A percentile compares a stretch with the other conserved stretches of the same genome.
These are phyloP conservation scores for Calonectria naviculata DNA, from an alignment of 2,329 filamentous ascomycete genomes.

Conservation along the genomic window DNA sequence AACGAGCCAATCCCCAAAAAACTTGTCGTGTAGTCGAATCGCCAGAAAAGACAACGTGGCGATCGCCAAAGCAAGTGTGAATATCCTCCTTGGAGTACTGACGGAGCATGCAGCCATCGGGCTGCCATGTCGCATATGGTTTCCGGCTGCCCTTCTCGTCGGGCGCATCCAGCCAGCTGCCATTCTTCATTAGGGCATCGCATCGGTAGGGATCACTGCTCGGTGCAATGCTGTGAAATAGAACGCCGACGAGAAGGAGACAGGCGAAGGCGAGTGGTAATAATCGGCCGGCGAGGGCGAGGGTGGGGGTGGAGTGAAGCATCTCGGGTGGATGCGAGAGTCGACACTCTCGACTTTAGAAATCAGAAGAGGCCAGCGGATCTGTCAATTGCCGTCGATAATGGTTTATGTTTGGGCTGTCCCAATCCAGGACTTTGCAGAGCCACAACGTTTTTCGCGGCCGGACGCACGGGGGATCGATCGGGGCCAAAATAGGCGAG, in stretches of 20 bases:
- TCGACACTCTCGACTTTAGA: not conserved
- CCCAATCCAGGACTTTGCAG: not conserved
- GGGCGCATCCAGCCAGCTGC: constrained; percentile 58
- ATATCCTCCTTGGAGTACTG: constrained; percentile 65
- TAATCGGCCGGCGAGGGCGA: constrained; percentile 24
- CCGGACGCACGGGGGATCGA: constrained; percentile 3
- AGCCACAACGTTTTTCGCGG: not conserved
- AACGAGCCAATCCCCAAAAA: constrained; percentile 63
- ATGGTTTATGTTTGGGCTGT: not conserved
- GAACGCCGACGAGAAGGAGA: constrained; percentile 27
- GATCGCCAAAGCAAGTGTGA: constrained; percentile 60
- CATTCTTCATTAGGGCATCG: constrained; percentile 59
- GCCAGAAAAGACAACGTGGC: constrained; percentile 68
- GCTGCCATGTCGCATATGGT: constrained; percentile 65
- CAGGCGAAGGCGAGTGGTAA: constrained; percentile 34
- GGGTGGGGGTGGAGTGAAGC: constrained; percentile 15
- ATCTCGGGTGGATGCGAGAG: constrained; percentile 21
- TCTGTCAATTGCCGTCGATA: not conserved
- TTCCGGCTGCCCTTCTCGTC: constrained; percentile 40
- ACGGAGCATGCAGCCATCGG: constrained; percentile 68
- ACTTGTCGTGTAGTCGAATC: constrained; percentile 70
- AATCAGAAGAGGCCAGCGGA: not conserved
- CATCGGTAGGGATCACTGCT: constrained; percentile 64
- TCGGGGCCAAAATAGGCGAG: constrained; percentile 5
- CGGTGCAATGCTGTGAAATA: constrained; percentile 24